These are phyloP conservation scores for Sporopachydermia cereana DNA, from an alignment of 1,139 yeast species.

Conservation along the genomic window DNA sequence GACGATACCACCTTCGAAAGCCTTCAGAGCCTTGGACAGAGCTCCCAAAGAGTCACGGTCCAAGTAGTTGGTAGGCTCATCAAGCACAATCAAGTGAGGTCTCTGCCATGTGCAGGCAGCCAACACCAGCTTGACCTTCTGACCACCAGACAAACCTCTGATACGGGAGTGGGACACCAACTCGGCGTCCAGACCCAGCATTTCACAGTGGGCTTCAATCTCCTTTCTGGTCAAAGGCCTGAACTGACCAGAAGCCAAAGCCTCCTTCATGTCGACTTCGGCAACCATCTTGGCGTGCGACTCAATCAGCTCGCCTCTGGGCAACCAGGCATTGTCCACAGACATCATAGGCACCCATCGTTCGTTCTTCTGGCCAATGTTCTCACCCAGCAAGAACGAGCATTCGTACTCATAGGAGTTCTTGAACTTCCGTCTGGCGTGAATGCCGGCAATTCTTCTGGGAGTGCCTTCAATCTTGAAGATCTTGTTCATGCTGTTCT, in stretches of 20 bases:
- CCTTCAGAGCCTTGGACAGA: constrained; percentile 96
- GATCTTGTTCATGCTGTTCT: constrained; percentile 97
- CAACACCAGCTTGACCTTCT: constrained; percentile 97
- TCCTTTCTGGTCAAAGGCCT: constrained; percentile 99
- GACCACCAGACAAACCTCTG: constrained; percentile 99
- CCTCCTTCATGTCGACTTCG: constrained; percentile 99
- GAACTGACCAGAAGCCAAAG: constrained; percentile 99
- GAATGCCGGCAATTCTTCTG: constrained; percentile 93
- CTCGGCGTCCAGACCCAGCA: constrained; percentile 98
- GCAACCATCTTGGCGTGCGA: constrained; percentile 98
- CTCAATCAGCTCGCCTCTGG: constrained; percentile 98
- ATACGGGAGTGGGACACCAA: constrained; percentile 99
- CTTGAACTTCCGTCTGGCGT: constrained; percentile 99
- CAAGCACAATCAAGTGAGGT: constrained; percentile 98
- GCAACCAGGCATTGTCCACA: constrained; percentile 99
- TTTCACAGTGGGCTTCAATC: constrained; percentile 96
- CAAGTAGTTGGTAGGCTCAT: constrained; percentile 92
- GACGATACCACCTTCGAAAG: constrained; percentile 98
- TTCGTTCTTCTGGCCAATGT: constrained; percentile 97
- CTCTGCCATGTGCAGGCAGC: constrained; percentile 99
- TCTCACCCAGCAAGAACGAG: constrained; percentile 94
- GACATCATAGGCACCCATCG: constrained; percentile 99
- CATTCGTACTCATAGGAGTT: constrained; percentile 99
- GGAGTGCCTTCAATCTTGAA: constrained; percentile 97
- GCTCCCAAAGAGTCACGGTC: constrained; percentile 99